Base-by-base conservation (phyloP, 306 rosid species). In the Oemleria cerasiformis region DNA sequence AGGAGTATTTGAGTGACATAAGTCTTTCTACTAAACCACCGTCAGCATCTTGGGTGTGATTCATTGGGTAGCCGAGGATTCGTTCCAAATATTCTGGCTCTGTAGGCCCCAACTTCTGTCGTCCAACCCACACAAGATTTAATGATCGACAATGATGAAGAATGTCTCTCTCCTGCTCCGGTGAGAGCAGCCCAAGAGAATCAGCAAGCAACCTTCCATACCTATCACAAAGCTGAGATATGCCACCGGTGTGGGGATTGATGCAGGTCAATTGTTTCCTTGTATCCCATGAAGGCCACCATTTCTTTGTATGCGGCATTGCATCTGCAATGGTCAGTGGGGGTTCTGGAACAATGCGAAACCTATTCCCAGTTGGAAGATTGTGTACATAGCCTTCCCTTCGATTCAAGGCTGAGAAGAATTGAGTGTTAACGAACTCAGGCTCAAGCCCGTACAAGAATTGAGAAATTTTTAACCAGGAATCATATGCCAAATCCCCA, bases 261-360 rank as follows among this genome's bases (percentile, higher is more conserved):
- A 87, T 85, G 83, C 78, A 65, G 79, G 67, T 83, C 75, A 94
- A 73, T 73, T 83, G 92, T 73, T 86, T 87, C 80, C 98, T 86
- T 7, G 82, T 77, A 82, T 94, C 97, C 98, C 98, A 94, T 7
- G 88, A 73, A 12, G 98, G 97, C 98, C 97, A 94, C 90, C 95
- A 87, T 77, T 87, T 88, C 77, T 82, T 91, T 48, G 91, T 71
- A 49, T 63, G 72, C 0, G 98, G 98, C 54, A 91, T 74, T 43
- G 81, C 89, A 4, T 94, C 97, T 73, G 81, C 85, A 7, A 94
- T 80, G 19, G 92, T 91, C 95, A 89, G 82, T 3, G 91, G 87
- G 20, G 97, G 68, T 72, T 55, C 75, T 7, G 93, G 95, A 73
- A 73, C 77, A 65, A 94, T 75, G 71, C 73, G 87, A 73, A 71